Evolutionary conservation across 495 filamentous ascomycete genomes (phyloP).

Genomic region (Neurospora sp.): DNA sequence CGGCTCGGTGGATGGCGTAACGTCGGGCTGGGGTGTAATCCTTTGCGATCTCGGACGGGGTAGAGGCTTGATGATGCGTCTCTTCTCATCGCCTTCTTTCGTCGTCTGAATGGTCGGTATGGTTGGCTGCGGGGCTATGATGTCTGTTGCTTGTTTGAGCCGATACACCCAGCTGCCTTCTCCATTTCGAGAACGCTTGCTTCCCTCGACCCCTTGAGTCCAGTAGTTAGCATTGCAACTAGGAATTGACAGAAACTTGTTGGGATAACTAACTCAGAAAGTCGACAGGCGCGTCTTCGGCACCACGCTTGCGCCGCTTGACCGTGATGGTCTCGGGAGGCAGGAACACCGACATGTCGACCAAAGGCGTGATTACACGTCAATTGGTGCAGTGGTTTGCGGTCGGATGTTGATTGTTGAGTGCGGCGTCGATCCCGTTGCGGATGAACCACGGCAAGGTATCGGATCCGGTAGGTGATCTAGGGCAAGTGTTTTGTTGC

Average conservation of each 20-base stretch:
- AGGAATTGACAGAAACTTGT: neutral
- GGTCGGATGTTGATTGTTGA: neutral
- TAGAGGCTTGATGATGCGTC: constrained; percentile 5
- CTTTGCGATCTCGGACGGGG: neutral
- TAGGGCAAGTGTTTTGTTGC: neutral
- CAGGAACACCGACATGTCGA: constrained; percentile 30
- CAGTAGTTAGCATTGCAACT: constrained; percentile 4
- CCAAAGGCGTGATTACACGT: neutral
- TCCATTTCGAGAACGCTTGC: constrained; percentile 31
- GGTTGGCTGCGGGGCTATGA: constrained; percentile 1
- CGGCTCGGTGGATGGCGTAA: neutral
- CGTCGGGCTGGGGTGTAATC: neutral
- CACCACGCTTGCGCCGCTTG: constrained; percentile 45
- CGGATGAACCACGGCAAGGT: neutral
- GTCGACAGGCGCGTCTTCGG: constrained; percentile 40
- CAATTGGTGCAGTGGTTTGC: neutral
- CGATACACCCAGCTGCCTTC: constrained; percentile 31
- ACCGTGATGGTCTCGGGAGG: constrained; percentile 42
- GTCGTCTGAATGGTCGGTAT: constrained; percentile 16
- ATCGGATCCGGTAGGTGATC: neutral
- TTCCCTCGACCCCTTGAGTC: constrained; percentile 18
- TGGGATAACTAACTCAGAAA: constrained; percentile 36
- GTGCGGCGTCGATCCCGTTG: neutral
- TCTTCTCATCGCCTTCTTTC: constrained; percentile 16
- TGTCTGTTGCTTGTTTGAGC: constrained; percentile 16